Evolutionary conservation across 768 basidiomycete genomes (phyloP).

Genomic region (Termitomyces eurrhizus): DNA sequence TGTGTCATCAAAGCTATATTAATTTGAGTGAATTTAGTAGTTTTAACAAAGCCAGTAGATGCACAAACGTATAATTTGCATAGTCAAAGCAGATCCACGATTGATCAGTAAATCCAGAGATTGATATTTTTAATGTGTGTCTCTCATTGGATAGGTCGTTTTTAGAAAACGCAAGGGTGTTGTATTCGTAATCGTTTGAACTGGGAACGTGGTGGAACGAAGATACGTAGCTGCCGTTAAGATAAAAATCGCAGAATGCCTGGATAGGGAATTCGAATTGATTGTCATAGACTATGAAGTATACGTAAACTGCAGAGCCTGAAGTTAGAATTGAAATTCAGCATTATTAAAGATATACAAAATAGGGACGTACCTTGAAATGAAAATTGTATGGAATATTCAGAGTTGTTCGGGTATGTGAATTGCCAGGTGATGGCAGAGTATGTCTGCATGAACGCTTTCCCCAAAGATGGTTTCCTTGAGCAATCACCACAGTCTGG

Average conservation of each 20-base stretch:
- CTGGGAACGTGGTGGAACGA: constrained; percentile 25
- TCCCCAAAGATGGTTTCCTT: constrained; percentile 6
- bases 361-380: constrained; percentile 10
- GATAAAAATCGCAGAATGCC: constrained; percentile 24
- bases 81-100: neutral
- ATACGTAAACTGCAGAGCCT: constrained; percentile 37
- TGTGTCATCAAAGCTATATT: neutral
- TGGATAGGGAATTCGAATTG: constrained; percentile 16
- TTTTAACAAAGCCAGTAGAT: neutral
- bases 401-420: too few species aligned
- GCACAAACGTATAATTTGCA: neutral
- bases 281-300: constrained; percentile 25
- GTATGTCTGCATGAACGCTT: constrained; percentile 16
- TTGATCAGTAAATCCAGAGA: constrained; percentile 21
- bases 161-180: constrained; percentile 24
- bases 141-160: constrained; percentile 23
- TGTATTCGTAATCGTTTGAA: constrained; percentile 22
- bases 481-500: constrained; percentile 8
- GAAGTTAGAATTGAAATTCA: neutral
- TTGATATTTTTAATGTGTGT: constrained; percentile 29
- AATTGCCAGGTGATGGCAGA: constrained; percentile 12
- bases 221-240: constrained; percentile 21
- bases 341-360: too few species aligned
- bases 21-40: neutral
- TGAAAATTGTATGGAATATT: constrained; percentile 6